Evolutionary conservation across 2,329 filamentous ascomycete species (phyloP).

Genomic region (Talaromyces sp.): DNA sequence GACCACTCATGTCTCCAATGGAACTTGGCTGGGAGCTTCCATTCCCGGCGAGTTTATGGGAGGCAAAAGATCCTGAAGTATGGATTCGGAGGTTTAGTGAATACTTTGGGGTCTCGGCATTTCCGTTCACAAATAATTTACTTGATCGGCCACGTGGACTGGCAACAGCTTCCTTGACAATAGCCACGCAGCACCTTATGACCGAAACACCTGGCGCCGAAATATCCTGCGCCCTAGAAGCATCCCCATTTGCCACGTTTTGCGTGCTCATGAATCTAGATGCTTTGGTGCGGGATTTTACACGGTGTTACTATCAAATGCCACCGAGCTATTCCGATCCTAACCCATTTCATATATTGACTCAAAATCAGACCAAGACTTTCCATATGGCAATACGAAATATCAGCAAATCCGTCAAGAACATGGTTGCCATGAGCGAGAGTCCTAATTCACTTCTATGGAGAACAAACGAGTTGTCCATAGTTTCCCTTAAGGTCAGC

Average conservation of each 20-base stretch:
- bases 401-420: conserved; percentile 22
- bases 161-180: conserved; percentile 28
- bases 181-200: conserved; percentile 39
- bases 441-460: conserved; percentile 23
- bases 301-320: conserved; percentile 39
- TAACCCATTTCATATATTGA: conserved; percentile 37
- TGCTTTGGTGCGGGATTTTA: conserved; percentile 36
- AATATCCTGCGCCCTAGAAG: conserved; percentile 25
- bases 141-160: conserved; percentile 18
- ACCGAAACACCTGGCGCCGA: conserved; percentile 28
- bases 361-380: conserved; percentile 35
- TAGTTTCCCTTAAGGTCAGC: conserved; percentile 30
- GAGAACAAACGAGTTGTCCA: conserved; percentile 31
- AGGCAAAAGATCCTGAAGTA: conserved; percentile 28
- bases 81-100: conserved; percentile 30
- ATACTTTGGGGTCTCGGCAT: conserved; percentile 6
- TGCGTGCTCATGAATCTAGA: conserved; percentile 34
- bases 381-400: conserved; percentile 28
- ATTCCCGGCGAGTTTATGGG: conserved; percentile 32
- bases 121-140: conserved; percentile 9
- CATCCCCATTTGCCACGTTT: conserved; percentile 31
- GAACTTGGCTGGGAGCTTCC: conserved; percentile 42
- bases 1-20: conserved; percentile 32
- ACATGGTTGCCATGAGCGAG: conserved; percentile 12
- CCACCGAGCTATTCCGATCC: conserved; percentile 35